A percentile compares a stretch with the other conserved stretches of the same genome.
These are phyloP conservation scores for Kodamaea neixiangensis DNA, from an alignment of 805 yeast genomes.

Conservation along the genomic window DNA sequence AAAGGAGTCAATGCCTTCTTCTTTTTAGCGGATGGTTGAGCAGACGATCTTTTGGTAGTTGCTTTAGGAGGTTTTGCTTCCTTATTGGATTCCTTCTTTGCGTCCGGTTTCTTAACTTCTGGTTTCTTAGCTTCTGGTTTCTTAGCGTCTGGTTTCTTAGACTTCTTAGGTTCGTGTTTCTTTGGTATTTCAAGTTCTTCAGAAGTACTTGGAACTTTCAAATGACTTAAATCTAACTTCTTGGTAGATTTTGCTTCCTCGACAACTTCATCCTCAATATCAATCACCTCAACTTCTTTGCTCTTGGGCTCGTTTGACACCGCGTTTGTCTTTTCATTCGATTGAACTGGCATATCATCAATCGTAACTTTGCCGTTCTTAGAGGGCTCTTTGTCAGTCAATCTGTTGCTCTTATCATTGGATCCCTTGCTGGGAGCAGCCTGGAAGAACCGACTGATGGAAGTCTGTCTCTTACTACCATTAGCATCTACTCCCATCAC, in stretches of 20 bases:
- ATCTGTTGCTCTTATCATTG: conserved; percentile 4
- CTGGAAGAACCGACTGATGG: conserved; percentile 16
- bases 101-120: not conserved
- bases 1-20: conserved; percentile 55
- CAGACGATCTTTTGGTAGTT: not conserved
- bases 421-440: not conserved
- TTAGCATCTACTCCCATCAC: not conserved
- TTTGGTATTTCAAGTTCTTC: conserved; percentile 7
- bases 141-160: conserved; percentile 11
- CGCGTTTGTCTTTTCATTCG: not conserved
- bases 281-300: not conserved
- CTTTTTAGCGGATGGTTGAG: conserved; percentile 2
- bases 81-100: conserved; percentile 2
- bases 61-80: conserved; percentile 3
- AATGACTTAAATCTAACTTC: not conserved
- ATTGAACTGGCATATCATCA: not conserved
- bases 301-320: not conserved
- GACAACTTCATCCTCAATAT: not conserved
- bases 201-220: not conserved
- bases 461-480: conserved; percentile 11
- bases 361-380: not conserved
- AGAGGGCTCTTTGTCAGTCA: not conserved
- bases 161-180: conserved; percentile 28
- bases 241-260: not conserved
- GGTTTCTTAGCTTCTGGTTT: conserved; percentile 2